Evolutionary conservation across 306 rosid genomes (phyloP).

Genomic region (Cucumis cinereus): DNA sequence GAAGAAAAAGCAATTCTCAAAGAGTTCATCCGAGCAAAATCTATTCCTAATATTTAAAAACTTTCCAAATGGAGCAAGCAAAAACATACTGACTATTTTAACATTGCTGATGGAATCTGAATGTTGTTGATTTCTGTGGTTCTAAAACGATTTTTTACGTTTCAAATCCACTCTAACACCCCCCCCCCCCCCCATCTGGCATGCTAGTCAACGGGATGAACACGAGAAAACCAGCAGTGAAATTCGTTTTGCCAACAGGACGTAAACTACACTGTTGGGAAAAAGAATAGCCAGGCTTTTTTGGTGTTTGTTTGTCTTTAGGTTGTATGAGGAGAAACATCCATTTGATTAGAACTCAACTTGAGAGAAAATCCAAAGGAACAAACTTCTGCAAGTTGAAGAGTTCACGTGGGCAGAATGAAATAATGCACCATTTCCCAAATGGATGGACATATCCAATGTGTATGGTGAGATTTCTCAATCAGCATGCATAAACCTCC

Average conservation of each 20-base stretch:
- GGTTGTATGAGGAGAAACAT: not conserved
- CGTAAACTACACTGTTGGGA: not conserved
- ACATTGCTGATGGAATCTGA: conserved; percentile 5
- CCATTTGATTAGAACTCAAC: not conserved
- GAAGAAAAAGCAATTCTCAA: conserved; percentile 90
- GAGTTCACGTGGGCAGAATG: conserved; percentile 30
- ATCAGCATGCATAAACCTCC: conserved; percentile 30
- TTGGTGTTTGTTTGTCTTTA: not conserved
- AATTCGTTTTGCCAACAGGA: not conserved
- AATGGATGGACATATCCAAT: conserved; percentile 28
- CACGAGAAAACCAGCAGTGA: not conserved
- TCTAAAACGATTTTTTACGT: not conserved
- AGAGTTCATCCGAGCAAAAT: conserved; percentile 57
- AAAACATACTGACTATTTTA: conserved; percentile 1
- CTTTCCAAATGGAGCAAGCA: not conserved
- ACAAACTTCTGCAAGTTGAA: conserved; percentile 14
- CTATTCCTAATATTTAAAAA: conserved; percentile 46
- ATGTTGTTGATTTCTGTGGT: not conserved
- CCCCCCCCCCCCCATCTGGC: not conserved
- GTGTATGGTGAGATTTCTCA: conserved; percentile 22
- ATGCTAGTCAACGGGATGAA: not conserved
- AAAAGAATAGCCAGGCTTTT: not conserved
- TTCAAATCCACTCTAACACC: not conserved
- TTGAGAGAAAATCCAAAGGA: not conserved
- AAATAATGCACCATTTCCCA: conserved; percentile 33